phyloP scores from a whole-genome alignment of 495 filamentous ascomycete genomes.

The Polyplosphaeria fusca region DNA sequence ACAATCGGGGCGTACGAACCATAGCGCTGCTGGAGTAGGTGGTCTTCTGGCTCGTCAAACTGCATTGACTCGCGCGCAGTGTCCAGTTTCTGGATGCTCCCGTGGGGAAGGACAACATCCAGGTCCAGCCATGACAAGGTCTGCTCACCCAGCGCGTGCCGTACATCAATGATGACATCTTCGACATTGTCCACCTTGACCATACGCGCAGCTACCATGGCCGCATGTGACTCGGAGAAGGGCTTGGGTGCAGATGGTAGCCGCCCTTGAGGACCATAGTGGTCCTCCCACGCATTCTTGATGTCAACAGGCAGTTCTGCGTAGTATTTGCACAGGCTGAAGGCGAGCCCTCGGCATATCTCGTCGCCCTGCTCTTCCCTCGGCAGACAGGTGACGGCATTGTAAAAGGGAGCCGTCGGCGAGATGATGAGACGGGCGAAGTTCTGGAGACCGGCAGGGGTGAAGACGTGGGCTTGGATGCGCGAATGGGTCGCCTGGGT shows the following conservation, averaged over 20 bases:
- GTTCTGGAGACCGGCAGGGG: slow-evolving; percentile 78
- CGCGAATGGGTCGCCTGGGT: slow-evolving; percentile 85
- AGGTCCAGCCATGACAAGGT: slow-evolving; percentile 79
- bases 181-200: slow-evolving; percentile 67
- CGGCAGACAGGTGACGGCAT: slow-evolving; percentile 85
- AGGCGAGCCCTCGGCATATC: slow-evolving; percentile 80
- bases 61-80: slow-evolving; percentile 43
- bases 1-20: slow-evolving; percentile 70
- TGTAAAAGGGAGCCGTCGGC: slow-evolving; percentile 90
- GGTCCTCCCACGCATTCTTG: slow-evolving; percentile 54
- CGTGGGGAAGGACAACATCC: slow-evolving; percentile 78
- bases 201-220: slow-evolving; percentile 80
- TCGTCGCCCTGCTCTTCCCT: slow-evolving; percentile 92
- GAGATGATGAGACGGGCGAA: slow-evolving; percentile 89
- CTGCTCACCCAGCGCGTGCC: slow-evolving; percentile 70
- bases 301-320: slow-evolving; percentile 73
- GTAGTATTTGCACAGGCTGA: slow-evolving; percentile 91
- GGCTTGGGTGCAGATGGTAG: slow-evolving; percentile 61
- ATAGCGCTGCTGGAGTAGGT: slow-evolving; percentile 65
- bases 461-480: slow-evolving; percentile 89
- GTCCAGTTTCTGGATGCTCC: slow-evolving; percentile 59
- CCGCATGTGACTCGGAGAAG: slow-evolving; percentile 91
- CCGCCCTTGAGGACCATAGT: slow-evolving; percentile 40
- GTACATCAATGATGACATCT: slow-evolving; percentile 68
- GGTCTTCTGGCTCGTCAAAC: slow-evolving; percentile 49